Percentiles rank a stretch among this genome's conserved stretches.
phyloP scores from a whole-genome alignment of 2,329 filamentous ascomycete species.

The Alternaria burnsii region DNA sequence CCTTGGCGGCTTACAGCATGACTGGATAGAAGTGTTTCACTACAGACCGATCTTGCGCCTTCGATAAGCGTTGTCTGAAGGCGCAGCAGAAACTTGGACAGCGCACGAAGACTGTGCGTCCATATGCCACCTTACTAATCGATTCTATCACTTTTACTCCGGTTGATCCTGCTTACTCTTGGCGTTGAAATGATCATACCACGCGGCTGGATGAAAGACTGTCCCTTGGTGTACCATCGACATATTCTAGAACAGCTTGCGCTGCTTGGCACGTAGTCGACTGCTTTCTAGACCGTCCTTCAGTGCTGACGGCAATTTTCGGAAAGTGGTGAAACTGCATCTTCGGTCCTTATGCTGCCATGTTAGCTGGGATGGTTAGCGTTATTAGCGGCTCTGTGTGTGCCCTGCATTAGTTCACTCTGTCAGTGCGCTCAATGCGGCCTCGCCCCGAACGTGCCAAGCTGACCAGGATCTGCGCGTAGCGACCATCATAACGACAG shows the following conservation, averaged over 20 bases:
- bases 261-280: background rate
- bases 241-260: background rate
- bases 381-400: background rate
- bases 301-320: background rate
- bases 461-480: background rate
- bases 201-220: too few relatives aligned
- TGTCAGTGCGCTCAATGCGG: background rate
- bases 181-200: too few relatives aligned
- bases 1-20: too few relatives aligned
- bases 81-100: too few relatives aligned
- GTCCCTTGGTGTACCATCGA: background rate
- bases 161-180: too few relatives aligned
- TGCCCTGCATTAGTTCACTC: background rate
- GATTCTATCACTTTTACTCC: too few relatives aligned
- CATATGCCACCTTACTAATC: too few relatives aligned
- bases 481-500: background rate
- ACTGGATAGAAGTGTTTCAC: too few relatives aligned
- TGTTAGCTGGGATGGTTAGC: background rate
- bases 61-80: too few relatives aligned
- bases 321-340: background rate
- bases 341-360: background rate
- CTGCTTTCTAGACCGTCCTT: background rate
- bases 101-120: too few relatives aligned
- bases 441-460: background rate
- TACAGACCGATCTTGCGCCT: too few relatives aligned